Conservation (phyloP, 2,329 filamentous ascomycete species). For the Camillea tinctor region DNA sequence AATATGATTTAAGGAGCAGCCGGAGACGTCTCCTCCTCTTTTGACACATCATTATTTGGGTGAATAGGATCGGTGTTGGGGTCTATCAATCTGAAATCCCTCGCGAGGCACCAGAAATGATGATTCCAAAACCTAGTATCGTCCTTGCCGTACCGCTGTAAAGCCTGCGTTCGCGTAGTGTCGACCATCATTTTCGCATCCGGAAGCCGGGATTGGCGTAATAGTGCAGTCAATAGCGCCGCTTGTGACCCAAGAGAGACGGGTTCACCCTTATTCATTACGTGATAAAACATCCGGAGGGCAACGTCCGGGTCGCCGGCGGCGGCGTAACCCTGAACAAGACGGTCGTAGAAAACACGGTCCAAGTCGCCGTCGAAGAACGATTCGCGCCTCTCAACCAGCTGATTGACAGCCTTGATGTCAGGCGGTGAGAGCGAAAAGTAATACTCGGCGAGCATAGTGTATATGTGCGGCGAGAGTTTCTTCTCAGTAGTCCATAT, state of each 20-base stretch:
- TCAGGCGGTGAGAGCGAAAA: conserved; percentile 60
- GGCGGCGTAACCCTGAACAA: conserved; percentile 63
- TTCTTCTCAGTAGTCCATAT: conserved; percentile 55
- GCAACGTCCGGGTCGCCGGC: conserved; percentile 50
- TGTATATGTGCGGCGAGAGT: conserved; percentile 67
- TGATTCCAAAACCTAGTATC: conserved; percentile 23
- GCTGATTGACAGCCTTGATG: conserved; percentile 54
- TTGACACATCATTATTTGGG: conserved; percentile 13
- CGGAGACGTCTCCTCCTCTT: not conserved
- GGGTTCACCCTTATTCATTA: conserved; percentile 40
- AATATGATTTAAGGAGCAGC: no score
- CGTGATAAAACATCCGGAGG: conserved; percentile 47
- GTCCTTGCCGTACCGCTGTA: conserved; percentile 5
- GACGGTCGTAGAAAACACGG: conserved; percentile 42
- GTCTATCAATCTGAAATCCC: conserved; percentile 8
- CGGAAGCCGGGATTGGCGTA: conserved; percentile 17
- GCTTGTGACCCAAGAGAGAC: conserved; percentile 44
- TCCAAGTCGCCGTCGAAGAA: conserved; percentile 40
- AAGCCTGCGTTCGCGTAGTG: conserved; percentile 3
- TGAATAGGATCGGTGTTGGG: not conserved
- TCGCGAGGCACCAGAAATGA: conserved; percentile 26
- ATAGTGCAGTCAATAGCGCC: conserved; percentile 39
- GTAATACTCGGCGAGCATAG: conserved; percentile 68
- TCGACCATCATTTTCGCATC: conserved; percentile 26
- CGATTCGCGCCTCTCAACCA: conserved; percentile 52